Conservation (phyloP, 2,329 filamentous ascomycete genomes). For the Cordyceps militaris region DNA sequence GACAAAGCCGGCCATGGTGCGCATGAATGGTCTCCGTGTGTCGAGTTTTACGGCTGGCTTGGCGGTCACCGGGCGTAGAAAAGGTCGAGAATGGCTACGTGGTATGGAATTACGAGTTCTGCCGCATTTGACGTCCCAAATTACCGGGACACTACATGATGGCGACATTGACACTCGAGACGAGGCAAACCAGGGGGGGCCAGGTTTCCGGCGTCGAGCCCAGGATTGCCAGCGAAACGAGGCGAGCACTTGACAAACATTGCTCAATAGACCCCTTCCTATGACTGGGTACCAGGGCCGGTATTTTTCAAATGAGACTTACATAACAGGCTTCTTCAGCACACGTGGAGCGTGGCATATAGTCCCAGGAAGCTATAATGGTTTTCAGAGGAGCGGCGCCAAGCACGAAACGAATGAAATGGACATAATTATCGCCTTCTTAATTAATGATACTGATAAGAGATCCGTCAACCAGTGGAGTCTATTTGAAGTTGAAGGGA, state of each 20-base stretch:
- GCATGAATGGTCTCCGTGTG: neutral
- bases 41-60: neutral
- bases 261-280: neutral
- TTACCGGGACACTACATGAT: too few relatives aligned
- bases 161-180: too few relatives aligned
- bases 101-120: neutral
- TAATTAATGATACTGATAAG: neutral
- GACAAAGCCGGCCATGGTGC: neutral
- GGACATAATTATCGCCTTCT: neutral
- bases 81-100: neutral
- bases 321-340: constrained; percentile 5
- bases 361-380: neutral
- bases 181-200: too few relatives aligned
- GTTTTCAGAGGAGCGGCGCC: neutral
- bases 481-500: neutral
- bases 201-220: too few relatives aligned
- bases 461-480: neutral
- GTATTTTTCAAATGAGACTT: neutral
- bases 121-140: neutral
- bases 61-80: neutral
- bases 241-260: neutral
- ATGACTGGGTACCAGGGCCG: neutral
- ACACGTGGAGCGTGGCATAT: constrained; percentile 5
- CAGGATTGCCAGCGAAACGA: too few relatives aligned
- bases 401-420: neutral